Evolutionary conservation across 116 monocot species (phyloP).

Genomic region (Phalaenopsis hybrid): DNA sequence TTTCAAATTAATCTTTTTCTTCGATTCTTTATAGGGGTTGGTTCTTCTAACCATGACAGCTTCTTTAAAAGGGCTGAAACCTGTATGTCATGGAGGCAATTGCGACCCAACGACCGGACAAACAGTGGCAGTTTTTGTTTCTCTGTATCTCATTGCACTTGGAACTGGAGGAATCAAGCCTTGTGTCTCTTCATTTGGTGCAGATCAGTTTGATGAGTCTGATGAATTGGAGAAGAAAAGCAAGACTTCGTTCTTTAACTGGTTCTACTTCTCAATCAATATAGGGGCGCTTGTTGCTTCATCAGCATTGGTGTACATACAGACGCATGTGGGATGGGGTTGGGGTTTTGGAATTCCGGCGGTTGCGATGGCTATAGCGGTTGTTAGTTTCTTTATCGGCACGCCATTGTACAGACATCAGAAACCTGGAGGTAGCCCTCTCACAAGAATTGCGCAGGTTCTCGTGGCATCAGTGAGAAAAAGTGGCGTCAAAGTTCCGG

Average conservation of each 20-base stretch:
- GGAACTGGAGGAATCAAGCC: slow-evolving; percentile 57
- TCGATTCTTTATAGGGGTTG: slow-evolving; percentile 22
- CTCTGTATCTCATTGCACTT: slow-evolving; percentile 48
- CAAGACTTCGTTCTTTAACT: slow-evolving; percentile 56
- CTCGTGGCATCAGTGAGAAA: slow-evolving; percentile 41
- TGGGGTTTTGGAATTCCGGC: slow-evolving; percentile 59
- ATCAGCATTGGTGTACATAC: slow-evolving; percentile 38
- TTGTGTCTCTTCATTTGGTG: slow-evolving; percentile 51
- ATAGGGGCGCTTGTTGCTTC: slow-evolving; percentile 43
- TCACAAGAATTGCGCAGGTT: slow-evolving; percentile 41
- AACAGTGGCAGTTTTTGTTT: slow-evolving; percentile 25
- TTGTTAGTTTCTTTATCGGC: slow-evolving; percentile 43
- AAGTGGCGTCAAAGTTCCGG: slow-evolving; percentile 17
- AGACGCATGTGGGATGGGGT: slow-evolving; percentile 43
- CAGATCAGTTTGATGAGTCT: slow-evolving; percentile 44
- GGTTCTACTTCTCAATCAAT: slow-evolving; percentile 57
- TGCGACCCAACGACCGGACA: slow-evolving; percentile 28
- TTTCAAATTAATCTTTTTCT: not conserved
- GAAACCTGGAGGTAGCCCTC: slow-evolving; percentile 50
- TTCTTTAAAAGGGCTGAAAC: slow-evolving; percentile 36
- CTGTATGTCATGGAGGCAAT: slow-evolving; percentile 20
- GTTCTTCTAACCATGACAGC: slow-evolving; percentile 37
- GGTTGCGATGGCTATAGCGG: slow-evolving; percentile 39
- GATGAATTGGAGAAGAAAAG: slow-evolving; percentile 41
- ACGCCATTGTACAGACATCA: slow-evolving; percentile 38